Base-by-base conservation (phyloP, 192 early-diverging fungal genomes). In the Lobosporangium transversale region DNA sequence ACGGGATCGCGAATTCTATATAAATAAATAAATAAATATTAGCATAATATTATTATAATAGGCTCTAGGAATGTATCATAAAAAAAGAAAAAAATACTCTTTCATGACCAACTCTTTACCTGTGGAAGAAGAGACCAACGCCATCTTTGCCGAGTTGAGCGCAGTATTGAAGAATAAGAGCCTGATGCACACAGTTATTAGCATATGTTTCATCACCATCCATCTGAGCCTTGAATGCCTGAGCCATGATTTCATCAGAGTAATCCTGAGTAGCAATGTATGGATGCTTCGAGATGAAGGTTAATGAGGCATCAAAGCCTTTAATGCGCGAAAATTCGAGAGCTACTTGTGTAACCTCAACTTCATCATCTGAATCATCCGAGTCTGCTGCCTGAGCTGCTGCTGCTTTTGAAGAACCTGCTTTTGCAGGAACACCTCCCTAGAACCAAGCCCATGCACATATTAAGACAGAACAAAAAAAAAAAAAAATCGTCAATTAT, bases 161-260 rank as follows among this genome's bases (percentile, higher is more conserved):
- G 62, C 92, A 92, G 68, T 97, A 98, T 62, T 95, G 92, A 48
- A 98, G 81, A 10, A 96, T 82, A 64, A 95, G 79, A 20, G 89
- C 86, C 69, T 97, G 94, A 44, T 86, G 85, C 23, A 98, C 94
- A 59, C 89, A 92, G 44, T 88, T 88, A 55, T 88, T 83, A 27
- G 94, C 88, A 32, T 85, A 84, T 26, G 81, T 75, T 29, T 84
- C 81, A n/a, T 93, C 84, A 7, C 91, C 91, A 2, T 85, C 81
- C 42, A 96, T 88, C 63, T 94, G 87, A 15, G 86, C 79, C 21
- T 87, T 85, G 58, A 98, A 95, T 0, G 92, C 97, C 20, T 93
- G 87, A 10, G 89, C 91, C 59, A 98, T 83, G 43, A 98, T 92
- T 78, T 94, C 86, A 68, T 98, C 94, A 4, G 88, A 85, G 58